Conservation (phyloP, 164 flowering plant genomes). For the Tetracentron sinense region DNA sequence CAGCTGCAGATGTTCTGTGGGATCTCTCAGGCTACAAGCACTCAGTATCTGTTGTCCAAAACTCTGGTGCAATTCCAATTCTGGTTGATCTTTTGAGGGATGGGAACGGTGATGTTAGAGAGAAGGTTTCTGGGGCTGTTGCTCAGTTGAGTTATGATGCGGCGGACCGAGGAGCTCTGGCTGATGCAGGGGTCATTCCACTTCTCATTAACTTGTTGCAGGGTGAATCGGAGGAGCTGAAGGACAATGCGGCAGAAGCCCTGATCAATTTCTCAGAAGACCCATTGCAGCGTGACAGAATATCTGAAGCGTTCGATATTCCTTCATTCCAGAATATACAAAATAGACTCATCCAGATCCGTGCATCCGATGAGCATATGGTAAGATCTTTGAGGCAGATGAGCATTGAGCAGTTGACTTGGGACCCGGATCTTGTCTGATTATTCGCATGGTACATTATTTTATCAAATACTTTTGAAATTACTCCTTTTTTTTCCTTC, state of each 20-base stretch:
- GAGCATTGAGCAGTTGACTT: conserved; percentile 33
- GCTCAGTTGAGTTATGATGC: conserved; percentile 49
- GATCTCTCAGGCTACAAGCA: conserved; percentile 46
- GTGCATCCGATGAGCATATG: conserved; percentile 29
- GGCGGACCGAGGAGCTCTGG: conserved; percentile 32
- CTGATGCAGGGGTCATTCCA: conserved; percentile 42
- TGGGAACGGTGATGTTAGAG: conserved; percentile 28
- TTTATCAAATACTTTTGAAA: neutral
- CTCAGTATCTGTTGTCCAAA: conserved; percentile 26
- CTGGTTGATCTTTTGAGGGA: conserved; percentile 39
- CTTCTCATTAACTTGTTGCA: conserved; percentile 33
- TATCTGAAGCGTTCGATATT: conserved; percentile 28
- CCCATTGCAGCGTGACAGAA: conserved; percentile 23
- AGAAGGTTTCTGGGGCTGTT: conserved; percentile 44
- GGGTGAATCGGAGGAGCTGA: conserved; percentile 40
- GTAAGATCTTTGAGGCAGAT: conserved; percentile 33
- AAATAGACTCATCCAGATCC: conserved; percentile 27
- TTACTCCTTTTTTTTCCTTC: neutral
- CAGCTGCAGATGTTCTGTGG: conserved; percentile 62
- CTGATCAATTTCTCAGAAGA: conserved; percentile 43
- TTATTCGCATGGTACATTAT: neutral
- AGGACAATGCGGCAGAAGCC: conserved; percentile 55
- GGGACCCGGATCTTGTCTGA: conserved; percentile 21
- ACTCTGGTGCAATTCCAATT: conserved; percentile 44
- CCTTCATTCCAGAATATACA: conserved; percentile 37